Base-by-base conservation (phyloP, 176 grass and related monocot genomes). In the Musa acuminata region DNA sequence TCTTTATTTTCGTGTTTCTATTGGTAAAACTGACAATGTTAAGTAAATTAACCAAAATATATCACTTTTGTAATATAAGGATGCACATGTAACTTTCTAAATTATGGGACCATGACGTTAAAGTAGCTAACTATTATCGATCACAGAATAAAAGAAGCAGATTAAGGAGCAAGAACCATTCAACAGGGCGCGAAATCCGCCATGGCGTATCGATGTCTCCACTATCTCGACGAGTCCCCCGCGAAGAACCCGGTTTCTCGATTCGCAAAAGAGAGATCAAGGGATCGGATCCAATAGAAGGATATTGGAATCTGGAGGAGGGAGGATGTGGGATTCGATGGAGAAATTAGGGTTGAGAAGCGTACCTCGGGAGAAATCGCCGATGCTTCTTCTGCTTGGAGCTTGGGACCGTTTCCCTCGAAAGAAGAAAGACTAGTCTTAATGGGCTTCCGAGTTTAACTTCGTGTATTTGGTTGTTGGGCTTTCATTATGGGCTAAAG, bases 171-270 rank as follows among this genome's bases (percentile, higher is more conserved):
- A 76, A 4, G n/a, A 64, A 2, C n/a, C 74, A 51, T 62, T 50
- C 9, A 63, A 25, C 2, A 63, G 12, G 9, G 43, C 19, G 13
- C 55, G 74, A 51, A 64, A 64, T 51, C 74, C 58, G 58, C 12
- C 17, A 51, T 48, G 43, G 17, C 35, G 67, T 19, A 19, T 70
- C 67, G 48, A 20, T 48, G 8, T 69, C 66, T 69, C 66, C 35
- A 49, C 16, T 48, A 70, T 70, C 67, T 70, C 67, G 17, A 70
- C 43, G 19, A 70, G 43, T 8, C 67, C 35, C 35, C 17, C 2
- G 48, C 48, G 67, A 51, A 51, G 67, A 70, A 51, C 67, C 67
- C 67, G 67, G 17, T 48, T 49, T 70, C 67, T 70, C 43, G 67
- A 70, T 50, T 70, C 67, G 48, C 43, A 14, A 9, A 48, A 20